These are phyloP conservation scores for Quercus berberidifolia DNA, from an alignment of 306 rosid species.

Conservation along the genomic window DNA sequence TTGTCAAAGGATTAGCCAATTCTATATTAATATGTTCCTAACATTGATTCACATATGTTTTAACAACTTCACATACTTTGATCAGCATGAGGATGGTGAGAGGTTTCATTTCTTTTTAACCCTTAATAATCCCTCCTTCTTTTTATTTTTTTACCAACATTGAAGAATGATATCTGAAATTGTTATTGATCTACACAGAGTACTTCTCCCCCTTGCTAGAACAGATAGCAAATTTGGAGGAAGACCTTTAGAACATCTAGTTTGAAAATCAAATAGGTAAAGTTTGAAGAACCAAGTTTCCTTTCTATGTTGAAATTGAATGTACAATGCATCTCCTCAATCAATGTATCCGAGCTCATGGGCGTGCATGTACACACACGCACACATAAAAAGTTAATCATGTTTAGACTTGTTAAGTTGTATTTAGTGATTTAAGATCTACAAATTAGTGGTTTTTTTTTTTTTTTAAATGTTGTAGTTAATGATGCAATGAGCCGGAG, in stretches of 20 bases:
- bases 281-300: constrained; percentile 20
- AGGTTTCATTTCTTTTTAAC: constrained; percentile 8
- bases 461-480: constrained; percentile 44
- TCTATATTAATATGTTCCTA: too few relatives aligned
- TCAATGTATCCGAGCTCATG: background rate
- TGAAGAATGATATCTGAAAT: constrained; percentile 5
- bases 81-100: constrained; percentile 94
- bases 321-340: background rate
- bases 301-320: background rate
- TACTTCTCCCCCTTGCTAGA: constrained; percentile 84
- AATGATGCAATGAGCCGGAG: constrained; percentile 83
- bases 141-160: background rate
- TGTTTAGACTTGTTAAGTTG: too few relatives aligned
- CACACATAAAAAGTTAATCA: too few relatives aligned
- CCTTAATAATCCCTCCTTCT: background rate
- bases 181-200: constrained; percentile 48
- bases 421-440: too few relatives aligned
- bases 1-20: too few relatives aligned
- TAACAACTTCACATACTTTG: constrained; percentile 49
- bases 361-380: too few relatives aligned
- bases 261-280: constrained; percentile 97
- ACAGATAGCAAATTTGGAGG: constrained; percentile 85
- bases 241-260: constrained; percentile 68
- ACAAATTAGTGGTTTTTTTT: too few relatives aligned
- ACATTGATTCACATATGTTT: too few relatives aligned